These are phyloP conservation scores for Protomyces lactucae-debilis DNA, from an alignment of 1,139 yeast species.

Conservation along the genomic window DNA sequence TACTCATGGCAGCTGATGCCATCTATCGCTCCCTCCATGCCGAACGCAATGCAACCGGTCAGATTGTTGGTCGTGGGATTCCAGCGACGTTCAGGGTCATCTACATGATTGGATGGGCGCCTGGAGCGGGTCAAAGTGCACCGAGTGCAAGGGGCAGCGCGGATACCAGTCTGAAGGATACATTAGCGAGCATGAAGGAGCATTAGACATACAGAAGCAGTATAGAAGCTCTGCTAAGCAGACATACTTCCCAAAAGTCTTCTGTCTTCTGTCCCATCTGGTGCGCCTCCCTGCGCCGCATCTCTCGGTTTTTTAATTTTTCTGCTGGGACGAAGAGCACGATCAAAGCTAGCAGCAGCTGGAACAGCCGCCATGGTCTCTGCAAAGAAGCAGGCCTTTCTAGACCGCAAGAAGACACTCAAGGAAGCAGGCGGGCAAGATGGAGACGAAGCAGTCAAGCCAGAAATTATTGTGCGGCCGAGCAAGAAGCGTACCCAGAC, in stretches of 20 bases:
- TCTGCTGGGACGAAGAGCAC: not conserved
- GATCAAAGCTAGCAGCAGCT: not conserved
- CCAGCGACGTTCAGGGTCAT: conserved; percentile 66
- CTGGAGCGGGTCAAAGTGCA: conserved; percentile 60
- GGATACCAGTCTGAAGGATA: conserved; percentile 59
- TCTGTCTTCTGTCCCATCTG: not conserved
- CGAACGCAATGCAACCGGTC: conserved; percentile 44
- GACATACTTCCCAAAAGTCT: too few species aligned
- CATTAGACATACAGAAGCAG: not conserved
- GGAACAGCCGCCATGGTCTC: conserved; percentile 11
- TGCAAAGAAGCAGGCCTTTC: conserved; percentile 23
- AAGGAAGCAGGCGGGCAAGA: not conserved
- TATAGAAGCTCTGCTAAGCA: too few species aligned
- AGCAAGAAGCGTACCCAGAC: not conserved
- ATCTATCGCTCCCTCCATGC: conserved; percentile 72
- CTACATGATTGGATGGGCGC: conserved; percentile 87
- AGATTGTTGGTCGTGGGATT: conserved; percentile 33
- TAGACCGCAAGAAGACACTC: conserved; percentile 13
- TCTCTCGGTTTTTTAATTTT: not conserved
- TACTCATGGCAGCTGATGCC: conserved; percentile 67
- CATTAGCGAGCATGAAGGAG: conserved; percentile 9
- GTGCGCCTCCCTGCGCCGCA: not conserved
- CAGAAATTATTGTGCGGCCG: not conserved
- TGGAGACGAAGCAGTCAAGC: not conserved
- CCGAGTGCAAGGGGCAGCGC: conserved; percentile 72